Evolutionary conservation across 345 rosid species (phyloP), one percentile per base, ranked within the genome.

Genomic region (Laguncularia racemosa): DNA sequence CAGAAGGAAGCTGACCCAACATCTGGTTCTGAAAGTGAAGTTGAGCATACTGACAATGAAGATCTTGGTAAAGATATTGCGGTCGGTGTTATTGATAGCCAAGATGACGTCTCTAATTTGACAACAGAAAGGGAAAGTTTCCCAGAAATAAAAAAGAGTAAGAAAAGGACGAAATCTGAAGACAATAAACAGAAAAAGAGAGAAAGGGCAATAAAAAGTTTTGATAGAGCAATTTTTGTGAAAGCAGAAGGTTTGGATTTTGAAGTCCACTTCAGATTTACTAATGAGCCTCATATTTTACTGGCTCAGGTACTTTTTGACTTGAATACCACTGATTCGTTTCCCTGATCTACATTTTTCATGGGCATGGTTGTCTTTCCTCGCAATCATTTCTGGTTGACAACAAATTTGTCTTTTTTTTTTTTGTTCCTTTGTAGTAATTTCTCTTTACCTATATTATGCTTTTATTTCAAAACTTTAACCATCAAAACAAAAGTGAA

Each of bases 221-320:
- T 49, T 0, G 98, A 89, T 72, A 77, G 93, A 64, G 72, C 82
- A 48, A 70, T 76, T 44, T 76, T 59, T 48, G 78, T 60, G 63
- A 68, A 55, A 33, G 67, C 74, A 40, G 72, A 56, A 13, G 84
- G 82, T 33, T 46, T 71, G 73, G 57, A 56, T 64, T 84, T 88
- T 55, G 90, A 90, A 71, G 79, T 81, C 81, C 89, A 85, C 68
- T 83, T 95, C 57, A 81, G 60, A 74, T 87, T 88, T 62, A 50
- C 61, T 46, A 43, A 73, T 13, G 97, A 90, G 63, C 97, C 99
- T 67, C 91, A 88, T 66, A 70, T 87, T 50, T 77, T 93, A 49
- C 86, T 90, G 60, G 82, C 91, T 14, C 92, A 93, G 99, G 97
- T 93, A 81, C 46, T 55, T 52, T 58, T n/a, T 46, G 48, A n/a